A percentile compares a stretch with the other conserved stretches of the same genome.
Conservation (phyloP, 2,329 filamentous ascomycete genomes). For the Botrytis hyacinthi region DNA sequence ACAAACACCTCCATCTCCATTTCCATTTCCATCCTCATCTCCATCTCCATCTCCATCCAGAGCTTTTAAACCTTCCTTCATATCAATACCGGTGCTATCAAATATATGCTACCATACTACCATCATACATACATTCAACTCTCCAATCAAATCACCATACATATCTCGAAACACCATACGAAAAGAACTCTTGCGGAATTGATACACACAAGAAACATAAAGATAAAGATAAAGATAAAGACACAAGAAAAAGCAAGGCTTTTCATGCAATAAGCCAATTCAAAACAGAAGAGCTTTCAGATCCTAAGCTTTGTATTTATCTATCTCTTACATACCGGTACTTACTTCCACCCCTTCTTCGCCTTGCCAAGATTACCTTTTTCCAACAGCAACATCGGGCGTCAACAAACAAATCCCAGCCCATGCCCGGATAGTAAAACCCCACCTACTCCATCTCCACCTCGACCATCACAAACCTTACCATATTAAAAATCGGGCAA, state of each 20-base stretch:
- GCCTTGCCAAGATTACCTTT: constrained; percentile 19
- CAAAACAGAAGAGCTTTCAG: background rate
- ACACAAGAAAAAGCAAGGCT: background rate
- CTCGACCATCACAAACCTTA: constrained; percentile 21
- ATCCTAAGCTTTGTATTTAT: constrained; percentile 2
- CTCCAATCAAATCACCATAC: background rate
- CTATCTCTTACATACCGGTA: too few species aligned
- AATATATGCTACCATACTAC: background rate
- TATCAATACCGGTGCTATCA: background rate
- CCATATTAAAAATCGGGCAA: constrained; percentile 13
- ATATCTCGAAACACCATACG: constrained; percentile 27
- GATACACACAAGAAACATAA: background rate
- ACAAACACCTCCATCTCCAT: background rate
- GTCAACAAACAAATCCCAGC: constrained; percentile 22
- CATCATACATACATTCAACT: background rate
- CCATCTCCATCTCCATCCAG: background rate
- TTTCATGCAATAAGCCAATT: background rate
- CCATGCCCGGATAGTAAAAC: constrained; percentile 17
- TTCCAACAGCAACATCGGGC: constrained; percentile 16
- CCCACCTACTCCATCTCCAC: constrained; percentile 22
- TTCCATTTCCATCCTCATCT: background rate
- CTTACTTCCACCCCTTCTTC: background rate
- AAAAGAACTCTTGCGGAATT: constrained; percentile 19
- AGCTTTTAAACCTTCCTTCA: background rate
- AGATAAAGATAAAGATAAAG: background rate